phyloP scores from a whole-genome alignment of 768 basidiomycete genomes.

The Russula emetica region DNA sequence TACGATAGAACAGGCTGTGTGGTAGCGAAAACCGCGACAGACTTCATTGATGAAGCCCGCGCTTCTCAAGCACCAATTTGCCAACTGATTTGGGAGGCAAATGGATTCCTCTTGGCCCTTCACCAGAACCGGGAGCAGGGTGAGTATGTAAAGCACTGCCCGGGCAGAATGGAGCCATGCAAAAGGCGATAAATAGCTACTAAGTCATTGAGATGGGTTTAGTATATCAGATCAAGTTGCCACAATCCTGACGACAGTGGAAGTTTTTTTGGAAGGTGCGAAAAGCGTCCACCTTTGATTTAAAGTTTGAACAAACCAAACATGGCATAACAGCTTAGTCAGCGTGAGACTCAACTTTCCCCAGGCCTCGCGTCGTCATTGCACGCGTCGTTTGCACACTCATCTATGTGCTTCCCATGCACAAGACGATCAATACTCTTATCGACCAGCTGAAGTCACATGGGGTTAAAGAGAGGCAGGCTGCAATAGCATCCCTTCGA shows the following conservation, averaged over 20 bases:
- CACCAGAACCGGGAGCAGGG: conserved; percentile 32
- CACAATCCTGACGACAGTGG: neutral
- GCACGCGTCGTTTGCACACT: neutral
- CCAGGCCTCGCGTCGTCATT: neutral
- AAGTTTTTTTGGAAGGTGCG: neutral
- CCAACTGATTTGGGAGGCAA: conserved; percentile 23
- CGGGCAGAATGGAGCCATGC: conserved; percentile 31
- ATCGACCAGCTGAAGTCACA: conserved; percentile 53
- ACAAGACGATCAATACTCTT: conserved; percentile 44
- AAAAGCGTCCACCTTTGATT: too few species aligned
- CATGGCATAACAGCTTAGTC: conserved; percentile 16
- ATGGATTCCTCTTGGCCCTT: conserved; percentile 25
- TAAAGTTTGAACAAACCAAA: conserved; percentile 15
- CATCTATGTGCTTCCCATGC: conserved; percentile 31
- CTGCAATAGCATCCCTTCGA: conserved; percentile 53
- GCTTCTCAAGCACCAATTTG: conserved; percentile 29
- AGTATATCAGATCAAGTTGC: neutral
- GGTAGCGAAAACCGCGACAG: conserved; percentile 27
- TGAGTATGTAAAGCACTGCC: conserved; percentile 26
- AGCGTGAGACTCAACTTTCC: neutral
- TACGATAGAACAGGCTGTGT: conserved; percentile 9
- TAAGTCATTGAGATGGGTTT: neutral
- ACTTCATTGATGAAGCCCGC: conserved; percentile 9
- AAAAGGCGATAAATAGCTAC: neutral
- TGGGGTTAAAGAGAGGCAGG: conserved; percentile 66